Percentiles rank a stretch among this genome's conserved stretches.
Conservation (phyloP, 1,284 basidiomycete species). For the Trichosporon faecale region DNA sequence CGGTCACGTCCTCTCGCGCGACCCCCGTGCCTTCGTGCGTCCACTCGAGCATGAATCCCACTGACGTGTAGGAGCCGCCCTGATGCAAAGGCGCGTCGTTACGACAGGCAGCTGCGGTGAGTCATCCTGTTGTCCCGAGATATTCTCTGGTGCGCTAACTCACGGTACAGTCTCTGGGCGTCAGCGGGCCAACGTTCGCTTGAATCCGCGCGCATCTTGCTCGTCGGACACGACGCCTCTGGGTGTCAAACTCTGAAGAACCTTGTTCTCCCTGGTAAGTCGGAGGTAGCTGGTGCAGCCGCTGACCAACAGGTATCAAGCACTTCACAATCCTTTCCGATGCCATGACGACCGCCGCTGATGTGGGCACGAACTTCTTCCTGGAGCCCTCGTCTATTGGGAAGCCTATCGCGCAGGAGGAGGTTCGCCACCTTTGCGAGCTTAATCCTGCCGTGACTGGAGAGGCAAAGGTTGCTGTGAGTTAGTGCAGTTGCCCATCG, state of each 20-base stretch:
- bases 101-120: conserved; percentile 86
- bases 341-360: conserved; percentile 62
- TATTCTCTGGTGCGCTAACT: not conserved
- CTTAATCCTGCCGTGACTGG: conserved; percentile 85
- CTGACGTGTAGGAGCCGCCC: conserved; percentile 55
- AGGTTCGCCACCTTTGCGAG: conserved; percentile 71
- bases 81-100: conserved; percentile 79
- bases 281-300: not conserved
- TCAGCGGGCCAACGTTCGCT: conserved; percentile 88
- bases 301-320: conserved; percentile 62
- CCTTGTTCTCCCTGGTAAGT: conserved; percentile 76
- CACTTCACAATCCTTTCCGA: conserved; percentile 84
- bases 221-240: conserved; percentile 74
- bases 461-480: conserved; percentile 60
- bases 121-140: conserved; percentile 22
- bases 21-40: conserved; percentile 23
- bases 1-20: conserved; percentile 19
- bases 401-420: conserved; percentile 73
- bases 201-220: conserved; percentile 76
- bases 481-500: conserved; percentile 19
- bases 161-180: conserved; percentile 75
- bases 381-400: conserved; percentile 74
- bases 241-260: conserved; percentile 88
- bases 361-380: conserved; percentile 96
- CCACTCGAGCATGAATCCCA: not conserved